phyloP scores from a whole-genome alignment of 495 filamentous ascomycete species.

The Penicillium alfredii region DNA sequence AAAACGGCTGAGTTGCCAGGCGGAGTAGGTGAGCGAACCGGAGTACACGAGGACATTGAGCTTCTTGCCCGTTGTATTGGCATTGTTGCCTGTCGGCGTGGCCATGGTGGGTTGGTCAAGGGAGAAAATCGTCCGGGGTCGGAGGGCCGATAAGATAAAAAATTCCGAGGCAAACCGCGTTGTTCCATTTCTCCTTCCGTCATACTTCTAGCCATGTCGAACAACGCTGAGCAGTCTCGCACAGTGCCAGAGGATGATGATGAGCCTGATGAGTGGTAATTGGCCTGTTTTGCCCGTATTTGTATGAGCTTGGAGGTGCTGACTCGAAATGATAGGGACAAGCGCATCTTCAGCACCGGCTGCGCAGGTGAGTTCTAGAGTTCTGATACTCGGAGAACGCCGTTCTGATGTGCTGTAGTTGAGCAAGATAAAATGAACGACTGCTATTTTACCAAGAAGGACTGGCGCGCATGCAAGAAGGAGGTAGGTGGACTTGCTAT shows the following conservation, averaged over 20 bases:
- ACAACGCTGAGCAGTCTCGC: constrained; percentile 30
- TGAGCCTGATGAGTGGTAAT: constrained; percentile 91
- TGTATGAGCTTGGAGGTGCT: constrained; percentile 5
- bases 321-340: constrained; percentile 57
- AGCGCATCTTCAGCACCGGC: constrained; percentile 94
- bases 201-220: constrained; percentile 29
- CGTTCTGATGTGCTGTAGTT: constrained; percentile 39
- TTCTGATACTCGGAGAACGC: background rate
- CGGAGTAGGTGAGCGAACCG: constrained; percentile 44
- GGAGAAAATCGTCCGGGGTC: constrained; percentile 6
- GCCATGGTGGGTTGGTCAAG: constrained; percentile 24
- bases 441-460: constrained; percentile 93
- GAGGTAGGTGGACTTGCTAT: constrained; percentile 68
- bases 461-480: constrained; percentile 84
- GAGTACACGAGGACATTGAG: constrained; percentile 88
- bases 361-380: constrained; percentile 63
- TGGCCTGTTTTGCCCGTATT: background rate
- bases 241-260: constrained; percentile 59
- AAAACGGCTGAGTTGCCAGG: constrained; percentile 19
- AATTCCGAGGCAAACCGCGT: constrained; percentile 13
- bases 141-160: constrained; percentile 24
- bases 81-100: constrained; percentile 25
- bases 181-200: constrained; percentile 5
- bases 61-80: constrained; percentile 53
- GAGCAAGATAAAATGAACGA: constrained; percentile 90